Percentiles rank a stretch among this genome's conserved stretches.
Evolutionary conservation across 208 protist species (phyloP).

Genomic region (Wallacemonas rigidus): DNA sequence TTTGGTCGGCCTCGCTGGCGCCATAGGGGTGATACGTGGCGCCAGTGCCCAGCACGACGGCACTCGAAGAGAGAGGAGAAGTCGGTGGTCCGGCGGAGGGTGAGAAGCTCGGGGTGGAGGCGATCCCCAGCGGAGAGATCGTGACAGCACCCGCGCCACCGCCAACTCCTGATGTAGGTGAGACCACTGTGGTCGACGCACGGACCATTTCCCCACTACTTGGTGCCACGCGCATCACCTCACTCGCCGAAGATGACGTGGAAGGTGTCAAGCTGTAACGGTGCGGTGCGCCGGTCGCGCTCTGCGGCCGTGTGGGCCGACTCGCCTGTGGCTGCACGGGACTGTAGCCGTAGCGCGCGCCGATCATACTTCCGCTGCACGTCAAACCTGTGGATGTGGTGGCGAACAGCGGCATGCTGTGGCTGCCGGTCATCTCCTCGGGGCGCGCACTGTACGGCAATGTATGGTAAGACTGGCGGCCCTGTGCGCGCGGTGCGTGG

Average conservation of each 20-base stretch:
- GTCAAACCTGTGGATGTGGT: not conserved
- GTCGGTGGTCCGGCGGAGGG: too few relatives aligned
- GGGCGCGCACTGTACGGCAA: too few relatives aligned
- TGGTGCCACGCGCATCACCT: not conserved
- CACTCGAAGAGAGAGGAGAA: too few relatives aligned
- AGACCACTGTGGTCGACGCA: too few relatives aligned
- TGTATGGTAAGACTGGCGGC: too few relatives aligned
- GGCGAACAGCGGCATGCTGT: not conserved
- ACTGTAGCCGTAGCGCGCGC: not conserved
- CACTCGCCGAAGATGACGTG: not conserved
- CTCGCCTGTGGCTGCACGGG: not conserved
- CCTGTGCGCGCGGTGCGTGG: too few relatives aligned
- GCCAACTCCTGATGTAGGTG: too few relatives aligned
- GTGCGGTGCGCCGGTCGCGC: not conserved
- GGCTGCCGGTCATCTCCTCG: not conserved
- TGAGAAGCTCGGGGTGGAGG: too few relatives aligned
- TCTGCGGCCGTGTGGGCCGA: not conserved
- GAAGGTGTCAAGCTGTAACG: constrained; percentile 11
- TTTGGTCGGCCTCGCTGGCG: not conserved
- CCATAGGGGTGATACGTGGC: not conserved
- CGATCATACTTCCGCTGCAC: not conserved
- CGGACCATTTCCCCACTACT: too few relatives aligned
- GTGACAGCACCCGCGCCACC: not conserved
- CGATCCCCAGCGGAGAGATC: too few relatives aligned
- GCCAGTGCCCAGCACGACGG: not conserved